Conservation (phyloP, 176 grass and related monocot genomes). For the Secale cereale region DNA sequence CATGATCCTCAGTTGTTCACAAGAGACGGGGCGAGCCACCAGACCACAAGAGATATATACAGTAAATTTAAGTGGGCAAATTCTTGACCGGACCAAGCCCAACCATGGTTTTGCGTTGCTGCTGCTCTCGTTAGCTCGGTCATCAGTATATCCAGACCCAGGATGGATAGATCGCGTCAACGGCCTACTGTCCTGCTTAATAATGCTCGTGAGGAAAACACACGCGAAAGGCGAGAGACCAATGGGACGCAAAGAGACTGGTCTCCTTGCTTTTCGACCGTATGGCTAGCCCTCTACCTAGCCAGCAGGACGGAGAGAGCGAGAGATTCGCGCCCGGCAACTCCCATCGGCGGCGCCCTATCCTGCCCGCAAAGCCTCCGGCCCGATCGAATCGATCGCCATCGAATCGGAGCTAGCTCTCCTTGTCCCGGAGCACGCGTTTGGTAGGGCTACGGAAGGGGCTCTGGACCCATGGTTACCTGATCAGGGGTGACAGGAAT, state of each 20-base stretch:
- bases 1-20: no score
- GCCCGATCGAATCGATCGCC: constrained; percentile 43
- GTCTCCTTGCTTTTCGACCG: constrained; percentile 2
- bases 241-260: constrained; percentile 14
- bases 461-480: constrained; percentile 35
- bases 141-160: not conserved
- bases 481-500: constrained; percentile 22
- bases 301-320: not conserved
- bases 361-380: constrained; percentile 54
- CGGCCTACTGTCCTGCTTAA: not conserved
- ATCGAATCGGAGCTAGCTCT: constrained; percentile 32
- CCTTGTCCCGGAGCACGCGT: constrained; percentile 17
- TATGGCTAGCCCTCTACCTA: not conserved
- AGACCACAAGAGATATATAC: not conserved
- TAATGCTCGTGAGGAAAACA: not conserved
- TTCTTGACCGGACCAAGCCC: not conserved
- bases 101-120: not conserved
- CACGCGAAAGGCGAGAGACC: constrained; percentile 8
- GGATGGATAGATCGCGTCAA: not conserved
- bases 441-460: not conserved
- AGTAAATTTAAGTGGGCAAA: not conserved
- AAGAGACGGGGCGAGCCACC: no score
- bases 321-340: constrained; percentile 51
- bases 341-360: constrained; percentile 25
- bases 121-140: not conserved